phyloP scores from a whole-genome alignment of 495 filamentous ascomycete species.

The Penicillium bovifimosum region DNA sequence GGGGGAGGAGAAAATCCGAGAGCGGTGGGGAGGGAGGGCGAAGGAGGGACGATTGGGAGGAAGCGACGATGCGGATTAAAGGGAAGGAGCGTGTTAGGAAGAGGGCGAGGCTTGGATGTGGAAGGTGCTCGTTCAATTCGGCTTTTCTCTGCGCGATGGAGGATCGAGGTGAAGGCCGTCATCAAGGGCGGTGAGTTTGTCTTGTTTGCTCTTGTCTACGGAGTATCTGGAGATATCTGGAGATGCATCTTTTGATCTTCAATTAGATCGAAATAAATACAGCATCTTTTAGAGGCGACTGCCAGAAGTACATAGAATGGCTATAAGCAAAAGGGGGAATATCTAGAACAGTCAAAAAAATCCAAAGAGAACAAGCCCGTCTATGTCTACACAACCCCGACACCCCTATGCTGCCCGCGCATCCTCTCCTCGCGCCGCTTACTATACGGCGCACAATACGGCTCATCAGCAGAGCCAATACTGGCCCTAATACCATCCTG shows the following conservation, averaged over 20 bases:
- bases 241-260: not conserved
- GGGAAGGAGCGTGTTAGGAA: not conserved
- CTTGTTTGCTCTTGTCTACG: slow-evolving; percentile 20
- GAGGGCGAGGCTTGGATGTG: not conserved
- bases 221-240: too few species aligned
- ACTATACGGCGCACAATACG: slow-evolving; percentile 43
- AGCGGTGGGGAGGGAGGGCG: slow-evolving; percentile 4
- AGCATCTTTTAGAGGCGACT: not conserved
- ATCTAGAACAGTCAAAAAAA: not conserved
- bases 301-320: not conserved
- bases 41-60: not conserved
- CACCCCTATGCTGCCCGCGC: slow-evolving; percentile 34
- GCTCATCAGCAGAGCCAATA: slow-evolving; percentile 43
- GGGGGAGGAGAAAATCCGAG: slow-evolving; percentile 4
- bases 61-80: not conserved
- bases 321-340: slow-evolving; percentile 10
- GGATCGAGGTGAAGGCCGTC: slow-evolving; percentile 3
- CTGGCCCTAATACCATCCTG: slow-evolving; percentile 39
- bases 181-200: slow-evolving; percentile 24
- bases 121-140: slow-evolving; percentile 6
- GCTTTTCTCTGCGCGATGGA: not conserved
- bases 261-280: not conserved
- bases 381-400: slow-evolving; percentile 25
- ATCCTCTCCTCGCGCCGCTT: slow-evolving; percentile 39
- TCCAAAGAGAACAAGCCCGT: not conserved